Conservation (phyloP, 352 stramenopile species). For the Pythium dissimile region DNA sequence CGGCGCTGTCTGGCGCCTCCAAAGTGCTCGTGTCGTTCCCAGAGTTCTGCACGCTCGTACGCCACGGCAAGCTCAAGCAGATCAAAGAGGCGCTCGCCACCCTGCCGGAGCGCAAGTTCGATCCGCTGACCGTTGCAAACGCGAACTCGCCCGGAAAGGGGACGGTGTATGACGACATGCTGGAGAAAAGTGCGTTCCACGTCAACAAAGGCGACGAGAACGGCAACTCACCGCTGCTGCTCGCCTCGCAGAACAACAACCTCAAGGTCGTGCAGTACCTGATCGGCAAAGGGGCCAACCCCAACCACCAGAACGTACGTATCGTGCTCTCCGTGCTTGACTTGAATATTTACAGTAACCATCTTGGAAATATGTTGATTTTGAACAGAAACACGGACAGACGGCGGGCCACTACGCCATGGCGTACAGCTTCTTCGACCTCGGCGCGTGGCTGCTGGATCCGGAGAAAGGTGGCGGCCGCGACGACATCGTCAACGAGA, state of each 20-base stretch:
- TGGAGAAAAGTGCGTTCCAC: slow-evolving; percentile 89
- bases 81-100: slow-evolving; percentile 86
- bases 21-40: slow-evolving; percentile 59
- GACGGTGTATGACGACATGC: slow-evolving; percentile 88
- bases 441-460: slow-evolving; percentile 89
- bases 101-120: slow-evolving; percentile 84
- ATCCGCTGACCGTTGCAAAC: slow-evolving; percentile 61
- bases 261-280: slow-evolving; percentile 89
- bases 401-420: slow-evolving; percentile 93
- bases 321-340: too few species aligned
- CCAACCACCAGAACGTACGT: slow-evolving; percentile 89
- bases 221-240: slow-evolving; percentile 87
- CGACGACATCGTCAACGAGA: slow-evolving; percentile 89
- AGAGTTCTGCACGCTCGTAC: slow-evolving; percentile 80
- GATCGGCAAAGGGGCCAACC: slow-evolving; percentile 83
- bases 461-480: slow-evolving; percentile 79
- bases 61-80: slow-evolving; percentile 86
- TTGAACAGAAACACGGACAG: slow-evolving; percentile 73
- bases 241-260: slow-evolving; percentile 88
- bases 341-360: too few species aligned
- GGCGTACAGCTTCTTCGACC: slow-evolving; percentile 89
- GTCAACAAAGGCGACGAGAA: slow-evolving; percentile 89
- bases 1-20: neutral
- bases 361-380: too few species aligned
- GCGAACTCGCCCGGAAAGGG: slow-evolving; percentile 79